Conservation (phyloP, 176 grass and related monocot genomes). For the Rhynchospora pubera region DNA sequence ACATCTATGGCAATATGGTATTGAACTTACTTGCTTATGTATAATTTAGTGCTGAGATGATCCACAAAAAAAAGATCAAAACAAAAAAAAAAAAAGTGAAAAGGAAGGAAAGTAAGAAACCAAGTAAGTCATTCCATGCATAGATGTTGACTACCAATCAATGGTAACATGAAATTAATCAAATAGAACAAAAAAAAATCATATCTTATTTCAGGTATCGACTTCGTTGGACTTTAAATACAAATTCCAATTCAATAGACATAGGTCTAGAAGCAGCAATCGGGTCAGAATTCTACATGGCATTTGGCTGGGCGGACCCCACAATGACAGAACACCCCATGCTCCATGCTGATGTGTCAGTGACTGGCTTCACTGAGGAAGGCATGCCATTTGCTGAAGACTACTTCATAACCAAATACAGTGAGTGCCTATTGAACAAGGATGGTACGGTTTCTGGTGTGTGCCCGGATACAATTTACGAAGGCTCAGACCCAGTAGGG, state of each 20-base stretch:
- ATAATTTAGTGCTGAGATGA: background rate
- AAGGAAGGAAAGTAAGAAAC: background rate
- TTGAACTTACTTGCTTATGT: background rate
- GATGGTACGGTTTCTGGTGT: slow-evolving; percentile 61
- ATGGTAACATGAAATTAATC: background rate
- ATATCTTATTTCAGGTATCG: slow-evolving; percentile 29
- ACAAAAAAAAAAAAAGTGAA: background rate
- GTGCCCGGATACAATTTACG: slow-evolving; percentile 86
- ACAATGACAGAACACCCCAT: slow-evolving; percentile 36
- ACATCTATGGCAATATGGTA: background rate
- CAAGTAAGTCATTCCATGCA: background rate
- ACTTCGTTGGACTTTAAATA: slow-evolving; percentile 71
- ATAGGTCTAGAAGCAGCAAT: slow-evolving; percentile 64
- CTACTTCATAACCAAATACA: slow-evolving; percentile 62
- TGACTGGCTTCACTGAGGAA: slow-evolving; percentile 74
- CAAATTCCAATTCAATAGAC: slow-evolving; percentile 50
- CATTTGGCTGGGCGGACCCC: slow-evolving; percentile 73
- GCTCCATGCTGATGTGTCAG: slow-evolving; percentile 60
- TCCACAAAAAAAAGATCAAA: background rate
- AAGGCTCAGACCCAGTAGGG: slow-evolving; percentile 17
- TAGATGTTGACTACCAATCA: background rate
- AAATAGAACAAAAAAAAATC: slow-evolving; percentile 11
- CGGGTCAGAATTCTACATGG: slow-evolving; percentile 89
- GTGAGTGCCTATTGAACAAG: slow-evolving; percentile 50
- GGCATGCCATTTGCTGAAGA: slow-evolving; percentile 78